These are phyloP conservation scores for Funneliformis caledonium DNA, from an alignment of 371 early-diverging fungal species.

Conservation along the genomic window DNA sequence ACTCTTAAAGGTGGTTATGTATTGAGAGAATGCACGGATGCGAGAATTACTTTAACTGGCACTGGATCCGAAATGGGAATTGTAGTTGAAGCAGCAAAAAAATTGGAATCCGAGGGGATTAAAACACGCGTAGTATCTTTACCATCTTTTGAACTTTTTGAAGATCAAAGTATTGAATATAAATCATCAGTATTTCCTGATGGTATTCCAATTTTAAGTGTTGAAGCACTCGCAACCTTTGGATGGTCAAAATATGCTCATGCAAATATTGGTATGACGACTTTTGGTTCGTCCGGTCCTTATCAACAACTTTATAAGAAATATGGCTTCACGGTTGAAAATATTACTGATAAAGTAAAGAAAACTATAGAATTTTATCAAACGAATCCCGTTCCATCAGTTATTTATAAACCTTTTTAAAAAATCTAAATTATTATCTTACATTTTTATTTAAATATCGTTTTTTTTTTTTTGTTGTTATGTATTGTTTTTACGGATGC, in stretches of 20 bases:
- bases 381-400: constrained; percentile 47
- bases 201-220: constrained; percentile 82
- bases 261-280: constrained; percentile 90
- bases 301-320: constrained; percentile 78
- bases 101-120: constrained; percentile 63
- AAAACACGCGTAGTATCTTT: constrained; percentile 93
- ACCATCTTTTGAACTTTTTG: constrained; percentile 95
- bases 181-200: constrained; percentile 79
- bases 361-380: constrained; percentile 78
- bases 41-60: constrained; percentile 79
- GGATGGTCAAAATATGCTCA: constrained; percentile 97
- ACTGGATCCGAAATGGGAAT: constrained; percentile 98
- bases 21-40: constrained; percentile 65
- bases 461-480: too few relatives aligned
- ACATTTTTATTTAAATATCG: too few relatives aligned
- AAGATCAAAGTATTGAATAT: constrained; percentile 89
- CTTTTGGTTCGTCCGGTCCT: constrained; percentile 95
- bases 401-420: constrained; percentile 49
- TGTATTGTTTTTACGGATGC: too few relatives aligned
- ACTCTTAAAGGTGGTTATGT: constrained; percentile 83
- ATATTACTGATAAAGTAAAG: constrained; percentile 77
- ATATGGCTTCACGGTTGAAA: constrained; percentile 83
- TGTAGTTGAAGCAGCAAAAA: constrained; percentile 83
- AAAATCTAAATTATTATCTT: too few relatives aligned
- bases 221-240: constrained; percentile 95